These are phyloP conservation scores for Termitomyces titanicus DNA, from an alignment of 768 basidiomycete species.

Conservation along the genomic window DNA sequence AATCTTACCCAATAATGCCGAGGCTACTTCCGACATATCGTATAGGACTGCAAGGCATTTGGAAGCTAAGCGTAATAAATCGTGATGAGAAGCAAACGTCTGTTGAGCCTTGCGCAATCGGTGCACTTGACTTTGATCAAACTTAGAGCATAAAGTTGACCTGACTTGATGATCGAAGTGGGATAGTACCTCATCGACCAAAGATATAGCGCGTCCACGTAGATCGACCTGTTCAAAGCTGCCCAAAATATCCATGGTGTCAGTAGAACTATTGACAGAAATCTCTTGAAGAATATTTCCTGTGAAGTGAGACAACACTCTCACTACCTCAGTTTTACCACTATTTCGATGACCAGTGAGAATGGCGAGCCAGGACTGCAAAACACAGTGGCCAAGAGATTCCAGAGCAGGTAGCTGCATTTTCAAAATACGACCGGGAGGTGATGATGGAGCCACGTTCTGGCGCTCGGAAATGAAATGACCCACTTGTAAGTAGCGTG, in stretches of 20 bases:
- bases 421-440: slow-evolving; percentile 53
- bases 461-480: slow-evolving; percentile 41
- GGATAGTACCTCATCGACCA: slow-evolving; percentile 37
- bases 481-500: slow-evolving; percentile 61
- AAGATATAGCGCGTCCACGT: slow-evolving; percentile 31
- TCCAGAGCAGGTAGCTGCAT: slow-evolving; percentile 65
- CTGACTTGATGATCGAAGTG: slow-evolving; percentile 38
- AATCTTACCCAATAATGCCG: slow-evolving; percentile 18
- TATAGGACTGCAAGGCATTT: slow-evolving; percentile 12
- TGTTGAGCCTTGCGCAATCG: slow-evolving; percentile 18
- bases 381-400: slow-evolving; percentile 68
- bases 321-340: slow-evolving; percentile 80
- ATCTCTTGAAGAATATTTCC: slow-evolving; percentile 73
- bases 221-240: slow-evolving; percentile 90
- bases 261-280: slow-evolving; percentile 79
- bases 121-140: slow-evolving; percentile 16
- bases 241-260: slow-evolving; percentile 91
- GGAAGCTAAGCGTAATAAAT: slow-evolving; percentile 13
- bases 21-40: background rate
- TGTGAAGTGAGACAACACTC: slow-evolving; percentile 62
- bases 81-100: slow-evolving; percentile 3
- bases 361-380: slow-evolving; percentile 86
- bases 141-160: slow-evolving; percentile 26
- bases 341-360: slow-evolving; percentile 68
- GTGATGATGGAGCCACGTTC: slow-evolving; percentile 31